Evolutionary conservation across 345 rosid genomes (phyloP).

Genomic region (Sisymbrium irio): DNA sequence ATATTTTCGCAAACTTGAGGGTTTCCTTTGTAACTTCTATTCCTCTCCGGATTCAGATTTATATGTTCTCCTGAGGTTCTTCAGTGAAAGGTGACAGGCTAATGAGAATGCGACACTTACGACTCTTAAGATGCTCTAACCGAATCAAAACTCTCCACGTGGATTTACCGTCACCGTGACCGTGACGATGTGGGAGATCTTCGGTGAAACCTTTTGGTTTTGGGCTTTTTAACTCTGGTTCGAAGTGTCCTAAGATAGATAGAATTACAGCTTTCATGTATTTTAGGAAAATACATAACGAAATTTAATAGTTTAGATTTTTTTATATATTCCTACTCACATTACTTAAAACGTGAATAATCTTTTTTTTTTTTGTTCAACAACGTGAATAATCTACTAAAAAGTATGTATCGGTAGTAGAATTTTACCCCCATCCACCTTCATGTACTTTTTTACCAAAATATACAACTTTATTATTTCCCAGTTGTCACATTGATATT

Average conservation of each 20-base stretch:
- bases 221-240: background rate
- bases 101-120: conserved; percentile 36
- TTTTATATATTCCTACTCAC: background rate
- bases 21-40: conserved; percentile 16
- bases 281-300: background rate
- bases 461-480: background rate
- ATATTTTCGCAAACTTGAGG: conserved; percentile 7
- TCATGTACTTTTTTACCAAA: background rate
- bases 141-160: conserved; percentile 11
- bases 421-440: background rate
- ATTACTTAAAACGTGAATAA: background rate
- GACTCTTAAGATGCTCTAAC: background rate
- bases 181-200: conserved; percentile 1
- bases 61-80: conserved; percentile 6
- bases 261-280: background rate
- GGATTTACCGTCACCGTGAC: background rate
- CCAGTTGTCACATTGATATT: background rate
- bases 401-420: background rate
- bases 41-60: conserved; percentile 9
- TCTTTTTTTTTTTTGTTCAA: no score
- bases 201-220: background rate
- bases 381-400: background rate
- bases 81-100: conserved; percentile 20
- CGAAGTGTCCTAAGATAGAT: background rate
- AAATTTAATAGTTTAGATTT: background rate